Evolutionary conservation across 2,329 filamentous ascomycete genomes (phyloP).

Genomic region (Colletotrichum falcatum): DNA sequence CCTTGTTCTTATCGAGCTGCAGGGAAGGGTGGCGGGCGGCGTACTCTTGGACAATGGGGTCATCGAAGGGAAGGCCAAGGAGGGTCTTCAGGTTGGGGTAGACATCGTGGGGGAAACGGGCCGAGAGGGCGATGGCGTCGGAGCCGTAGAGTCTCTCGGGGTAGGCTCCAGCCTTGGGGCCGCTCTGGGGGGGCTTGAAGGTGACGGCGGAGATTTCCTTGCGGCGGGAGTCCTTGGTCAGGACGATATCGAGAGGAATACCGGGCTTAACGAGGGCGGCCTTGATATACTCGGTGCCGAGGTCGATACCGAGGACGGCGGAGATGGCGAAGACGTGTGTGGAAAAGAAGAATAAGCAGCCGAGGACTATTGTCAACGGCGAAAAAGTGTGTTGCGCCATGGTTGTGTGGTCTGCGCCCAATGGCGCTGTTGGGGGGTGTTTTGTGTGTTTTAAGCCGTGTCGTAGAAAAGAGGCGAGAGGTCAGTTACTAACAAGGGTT

Average conservation of each 20-base stretch:
- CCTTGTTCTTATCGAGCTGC: slow-evolving; percentile 70
- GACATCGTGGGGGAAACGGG: slow-evolving; percentile 91
- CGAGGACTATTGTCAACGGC: slow-evolving; percentile 54
- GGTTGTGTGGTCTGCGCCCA: slow-evolving; percentile 40
- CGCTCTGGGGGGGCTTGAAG: slow-evolving; percentile 86
- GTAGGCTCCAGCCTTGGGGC: slow-evolving; percentile 73
- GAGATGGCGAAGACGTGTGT: slow-evolving; percentile 66
- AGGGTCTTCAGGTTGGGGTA: slow-evolving; percentile 94
- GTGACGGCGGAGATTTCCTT: slow-evolving; percentile 93
- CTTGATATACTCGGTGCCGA: slow-evolving; percentile 98
- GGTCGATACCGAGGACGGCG: slow-evolving; percentile 90
- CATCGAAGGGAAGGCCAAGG: slow-evolving; percentile 77
- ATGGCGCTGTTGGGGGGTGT: slow-evolving; percentile 26
- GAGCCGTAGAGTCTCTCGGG: slow-evolving; percentile 93
- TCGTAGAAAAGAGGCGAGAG: slow-evolving; percentile 20
- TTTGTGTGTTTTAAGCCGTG: neutral
- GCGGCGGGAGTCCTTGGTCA: slow-evolving; percentile 96
- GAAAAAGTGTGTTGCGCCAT: slow-evolving; percentile 53
- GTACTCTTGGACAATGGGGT: slow-evolving; percentile 76
- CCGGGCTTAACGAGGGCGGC: slow-evolving; percentile 95
- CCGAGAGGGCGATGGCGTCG: slow-evolving; percentile 87
- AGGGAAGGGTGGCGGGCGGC: slow-evolving; percentile 82
- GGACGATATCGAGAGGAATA: slow-evolving; percentile 95
- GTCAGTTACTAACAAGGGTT: slow-evolving; percentile 17
- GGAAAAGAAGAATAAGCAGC: slow-evolving; percentile 57